These are phyloP conservation scores for Xylaria telfairii DNA, from an alignment of 495 filamentous ascomycete species.

Conservation along the genomic window DNA sequence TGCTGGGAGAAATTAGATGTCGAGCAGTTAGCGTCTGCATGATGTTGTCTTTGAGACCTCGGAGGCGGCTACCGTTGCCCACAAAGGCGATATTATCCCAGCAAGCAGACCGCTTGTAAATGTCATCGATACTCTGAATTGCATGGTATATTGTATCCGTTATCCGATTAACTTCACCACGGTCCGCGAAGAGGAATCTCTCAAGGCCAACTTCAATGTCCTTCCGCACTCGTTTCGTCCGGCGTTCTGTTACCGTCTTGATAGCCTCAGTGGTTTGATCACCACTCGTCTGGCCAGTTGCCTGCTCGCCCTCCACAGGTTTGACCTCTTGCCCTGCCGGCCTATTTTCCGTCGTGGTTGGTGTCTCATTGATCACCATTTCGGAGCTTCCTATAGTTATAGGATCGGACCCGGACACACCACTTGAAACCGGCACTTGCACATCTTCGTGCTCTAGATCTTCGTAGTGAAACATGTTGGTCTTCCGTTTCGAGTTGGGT, in stretches of 20 bases:
- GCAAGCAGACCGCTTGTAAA: constrained; percentile 77
- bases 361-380: constrained; percentile 48
- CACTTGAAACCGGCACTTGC: constrained; percentile 52
- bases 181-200: constrained; percentile 80
- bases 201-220: constrained; percentile 89
- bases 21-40: constrained; percentile 77
- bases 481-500: constrained; percentile 81
- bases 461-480: constrained; percentile 81
- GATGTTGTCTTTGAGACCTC: constrained; percentile 87
- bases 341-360: constrained; percentile 36
- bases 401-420: constrained; percentile 41
- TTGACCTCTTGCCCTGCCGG: constrained; percentile 27
- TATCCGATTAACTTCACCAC: constrained; percentile 76
- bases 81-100: constrained; percentile 91
- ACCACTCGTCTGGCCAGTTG: constrained; percentile 27
- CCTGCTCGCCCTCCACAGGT: constrained; percentile 23
- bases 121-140: constrained; percentile 78
- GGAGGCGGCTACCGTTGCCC: constrained; percentile 84
- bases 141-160: constrained; percentile 81
- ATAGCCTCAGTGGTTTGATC: constrained; percentile 21
- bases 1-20: constrained; percentile 87
- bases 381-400: constrained; percentile 43
- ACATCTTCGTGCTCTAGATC: constrained; percentile 73
- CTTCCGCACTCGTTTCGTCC: constrained; percentile 58
- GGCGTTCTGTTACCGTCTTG: constrained; percentile 40